Percentiles rank a stretch among this genome's conserved stretches.
Evolutionary conservation across 1,284 basidiomycete species (phyloP).

Genomic region (Exobasidium cylindrosporum): DNA sequence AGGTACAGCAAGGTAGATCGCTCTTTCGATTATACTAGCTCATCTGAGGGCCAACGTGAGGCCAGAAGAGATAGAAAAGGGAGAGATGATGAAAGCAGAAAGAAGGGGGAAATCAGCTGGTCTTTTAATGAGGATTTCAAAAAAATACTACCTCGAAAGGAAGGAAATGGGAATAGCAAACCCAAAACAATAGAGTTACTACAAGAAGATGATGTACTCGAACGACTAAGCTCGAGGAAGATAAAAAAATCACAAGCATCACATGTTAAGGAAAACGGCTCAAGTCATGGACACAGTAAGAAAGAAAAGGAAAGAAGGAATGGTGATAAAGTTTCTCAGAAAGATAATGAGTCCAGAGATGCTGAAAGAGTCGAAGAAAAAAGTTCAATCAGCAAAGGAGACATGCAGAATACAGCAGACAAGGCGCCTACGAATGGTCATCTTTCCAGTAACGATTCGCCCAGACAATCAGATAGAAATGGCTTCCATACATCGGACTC

Average conservation of each 20-base stretch:
- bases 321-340: neutral
- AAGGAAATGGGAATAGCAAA: neutral
- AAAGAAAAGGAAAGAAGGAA: neutral
- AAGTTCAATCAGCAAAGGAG: too few relatives aligned
- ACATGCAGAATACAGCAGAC: too few relatives aligned
- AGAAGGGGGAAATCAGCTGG: too few relatives aligned
- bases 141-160: neutral
- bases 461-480: too few relatives aligned
- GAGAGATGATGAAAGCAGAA: neutral
- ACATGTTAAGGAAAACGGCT: neutral
- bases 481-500: neutral
- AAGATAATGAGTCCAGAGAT: neutral
- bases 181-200: neutral
- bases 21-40: too few relatives aligned
- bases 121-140: neutral
- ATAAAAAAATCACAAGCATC: neutral
- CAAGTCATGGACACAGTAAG: neutral
- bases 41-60: too few relatives aligned
- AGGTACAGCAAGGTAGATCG: too few relatives aligned
- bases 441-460: too few relatives aligned
- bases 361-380: too few relatives aligned
- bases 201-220: neutral
- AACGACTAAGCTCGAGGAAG: neutral
- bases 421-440: too few relatives aligned
- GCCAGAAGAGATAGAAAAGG: neutral